Evolutionary conservation across 495 filamentous ascomycete genomes (phyloP).

Genomic region (Tuber umbilicatum): DNA sequence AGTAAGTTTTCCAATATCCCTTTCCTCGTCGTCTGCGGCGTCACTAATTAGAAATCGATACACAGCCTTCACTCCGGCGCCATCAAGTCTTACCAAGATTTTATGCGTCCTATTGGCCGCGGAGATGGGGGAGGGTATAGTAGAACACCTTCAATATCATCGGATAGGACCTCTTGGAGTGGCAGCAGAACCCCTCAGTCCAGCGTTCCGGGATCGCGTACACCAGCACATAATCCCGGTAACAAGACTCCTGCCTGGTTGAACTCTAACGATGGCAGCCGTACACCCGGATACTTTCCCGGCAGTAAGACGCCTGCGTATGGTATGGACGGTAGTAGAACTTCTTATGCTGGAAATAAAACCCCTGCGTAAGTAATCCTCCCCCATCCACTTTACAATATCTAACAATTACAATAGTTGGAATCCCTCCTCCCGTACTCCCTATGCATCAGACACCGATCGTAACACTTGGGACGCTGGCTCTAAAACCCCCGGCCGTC

Average conservation of each 20-base stretch:
- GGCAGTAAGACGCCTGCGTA: constrained; percentile 69
- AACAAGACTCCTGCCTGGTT: constrained; percentile 55
- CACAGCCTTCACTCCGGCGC: constrained; percentile 55
- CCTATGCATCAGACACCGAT: constrained; percentile 60
- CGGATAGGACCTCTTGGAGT: constrained; percentile 13
- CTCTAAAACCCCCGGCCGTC: constrained; percentile 59
- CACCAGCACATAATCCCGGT: constrained; percentile 41
- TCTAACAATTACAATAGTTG: constrained; percentile 42
- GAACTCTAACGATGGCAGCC: constrained; percentile 50
- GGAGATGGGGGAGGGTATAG: constrained; percentile 48
- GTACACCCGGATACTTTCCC: constrained; percentile 62
- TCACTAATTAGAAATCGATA: constrained; percentile 14
- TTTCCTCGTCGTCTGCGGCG: background rate
- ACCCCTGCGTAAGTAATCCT: constrained; percentile 49
- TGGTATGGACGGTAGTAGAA: constrained; percentile 77
- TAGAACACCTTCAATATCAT: constrained; percentile 28
- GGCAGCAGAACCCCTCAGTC: constrained; percentile 39
- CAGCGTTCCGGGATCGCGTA: constrained; percentile 38
- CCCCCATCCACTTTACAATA: background rate
- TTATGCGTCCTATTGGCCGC: constrained; percentile 54
- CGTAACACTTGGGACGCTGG: constrained; percentile 66
- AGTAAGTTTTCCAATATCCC: constrained; percentile 49
- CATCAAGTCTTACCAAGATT: constrained; percentile 60
- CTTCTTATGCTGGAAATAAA: constrained; percentile 60
- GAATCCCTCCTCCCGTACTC: constrained; percentile 61